These are phyloP conservation scores for Zarea fungicola DNA, from an alignment of 2,329 filamentous ascomycete species.

Conservation along the genomic window DNA sequence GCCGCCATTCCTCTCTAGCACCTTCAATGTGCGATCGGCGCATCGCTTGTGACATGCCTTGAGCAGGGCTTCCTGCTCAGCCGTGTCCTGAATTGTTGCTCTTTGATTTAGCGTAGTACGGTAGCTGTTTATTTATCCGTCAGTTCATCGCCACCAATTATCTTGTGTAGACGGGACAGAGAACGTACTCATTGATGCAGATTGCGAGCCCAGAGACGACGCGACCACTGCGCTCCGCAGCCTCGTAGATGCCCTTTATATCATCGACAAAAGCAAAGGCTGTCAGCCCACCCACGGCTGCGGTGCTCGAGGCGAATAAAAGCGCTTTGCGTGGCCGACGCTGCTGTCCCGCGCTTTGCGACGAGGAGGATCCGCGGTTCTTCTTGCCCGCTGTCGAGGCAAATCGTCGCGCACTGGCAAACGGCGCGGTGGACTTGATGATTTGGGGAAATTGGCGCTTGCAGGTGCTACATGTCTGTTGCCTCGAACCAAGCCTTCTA, in stretches of 20 bases:
- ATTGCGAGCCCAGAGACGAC: conserved; percentile 70
- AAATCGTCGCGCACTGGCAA: conserved; percentile 24
- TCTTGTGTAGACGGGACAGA: no score
- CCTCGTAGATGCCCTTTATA: conserved; percentile 69
- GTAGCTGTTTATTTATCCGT: conserved; percentile 59
- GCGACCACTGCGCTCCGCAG: conserved; percentile 70
- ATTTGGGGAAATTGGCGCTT: conserved; percentile 33
- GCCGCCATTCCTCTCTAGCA: conserved; percentile 91
- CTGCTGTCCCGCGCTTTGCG: conserved; percentile 17
- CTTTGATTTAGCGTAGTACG: conserved; percentile 72
- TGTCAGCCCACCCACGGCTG: conserved; percentile 43
- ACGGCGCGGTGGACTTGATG: conserved; percentile 23
- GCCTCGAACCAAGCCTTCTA: conserved; percentile 32
- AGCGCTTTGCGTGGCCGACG: conserved; percentile 28
- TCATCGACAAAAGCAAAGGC: conserved; percentile 58
- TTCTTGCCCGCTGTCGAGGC: conserved; percentile 20
- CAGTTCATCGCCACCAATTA: neutral
- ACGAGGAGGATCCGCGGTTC: conserved; percentile 20
- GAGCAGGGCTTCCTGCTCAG: conserved; percentile 62
- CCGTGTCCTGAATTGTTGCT: conserved; percentile 55
- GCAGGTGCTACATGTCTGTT: conserved; percentile 45
- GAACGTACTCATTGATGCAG: conserved; percentile 92
- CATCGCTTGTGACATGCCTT: conserved; percentile 88
- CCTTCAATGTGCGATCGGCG: conserved; percentile 77
- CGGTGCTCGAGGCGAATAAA: conserved; percentile 46